phyloP scores from a whole-genome alignment of 2,329 filamentous ascomycete species.

The Botryotinia calthae region DNA sequence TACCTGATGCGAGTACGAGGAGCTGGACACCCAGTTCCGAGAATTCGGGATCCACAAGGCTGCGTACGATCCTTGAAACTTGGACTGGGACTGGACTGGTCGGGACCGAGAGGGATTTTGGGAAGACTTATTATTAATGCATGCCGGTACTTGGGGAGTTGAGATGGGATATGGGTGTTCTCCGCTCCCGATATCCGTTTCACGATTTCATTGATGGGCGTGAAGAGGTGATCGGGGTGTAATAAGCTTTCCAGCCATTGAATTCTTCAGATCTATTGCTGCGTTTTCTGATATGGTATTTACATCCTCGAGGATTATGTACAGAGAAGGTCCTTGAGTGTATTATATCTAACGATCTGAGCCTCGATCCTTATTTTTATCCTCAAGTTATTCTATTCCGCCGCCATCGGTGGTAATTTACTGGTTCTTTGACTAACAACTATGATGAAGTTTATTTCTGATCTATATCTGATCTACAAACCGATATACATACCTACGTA shows the following conservation, averaged over 20 bases:
- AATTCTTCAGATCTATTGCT: background rate
- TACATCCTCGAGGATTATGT: background rate
- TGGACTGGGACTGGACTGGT: background rate
- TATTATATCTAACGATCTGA: background rate
- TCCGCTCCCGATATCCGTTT: background rate
- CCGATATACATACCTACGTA: background rate
- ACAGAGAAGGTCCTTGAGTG: background rate
- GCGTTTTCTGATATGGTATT: background rate
- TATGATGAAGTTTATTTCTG: background rate
- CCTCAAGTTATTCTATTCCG: background rate
- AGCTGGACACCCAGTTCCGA: background rate
- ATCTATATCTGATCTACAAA: background rate
- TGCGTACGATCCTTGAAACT: background rate
- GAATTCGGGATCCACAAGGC: background rate
- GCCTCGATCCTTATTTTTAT: background rate
- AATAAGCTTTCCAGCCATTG: background rate
- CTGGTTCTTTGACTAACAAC: background rate
- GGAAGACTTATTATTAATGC: background rate
- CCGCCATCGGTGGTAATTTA: background rate
- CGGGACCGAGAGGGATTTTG: background rate
- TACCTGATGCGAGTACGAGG: background rate
- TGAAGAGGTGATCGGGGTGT: background rate
- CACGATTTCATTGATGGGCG: background rate
- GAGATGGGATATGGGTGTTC: background rate
- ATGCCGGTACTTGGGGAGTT: background rate